Conservation (phyloP, 176 grass and related monocot genomes). For the Eremochloa ophiuroides region DNA sequence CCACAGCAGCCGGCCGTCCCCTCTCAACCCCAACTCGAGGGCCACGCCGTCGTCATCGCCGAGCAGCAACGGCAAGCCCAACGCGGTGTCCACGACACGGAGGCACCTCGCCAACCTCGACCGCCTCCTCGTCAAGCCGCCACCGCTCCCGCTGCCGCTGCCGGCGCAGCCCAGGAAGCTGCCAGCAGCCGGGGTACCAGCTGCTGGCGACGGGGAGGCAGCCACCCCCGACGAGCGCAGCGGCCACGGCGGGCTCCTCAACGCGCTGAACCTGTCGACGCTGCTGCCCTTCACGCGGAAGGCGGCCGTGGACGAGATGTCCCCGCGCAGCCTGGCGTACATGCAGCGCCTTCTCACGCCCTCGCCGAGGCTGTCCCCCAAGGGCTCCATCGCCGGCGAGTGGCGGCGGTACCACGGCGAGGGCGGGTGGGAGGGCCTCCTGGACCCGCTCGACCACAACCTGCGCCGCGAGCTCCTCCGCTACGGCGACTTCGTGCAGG, state of each 20-base stretch:
- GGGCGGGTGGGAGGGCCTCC: slow-evolving; percentile 51
- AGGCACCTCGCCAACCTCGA: slow-evolving; percentile 83
- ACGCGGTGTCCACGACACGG: slow-evolving; percentile 30
- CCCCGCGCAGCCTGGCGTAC: slow-evolving; percentile 62
- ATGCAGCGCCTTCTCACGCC: slow-evolving; percentile 60
- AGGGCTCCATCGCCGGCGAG: slow-evolving; percentile 36
- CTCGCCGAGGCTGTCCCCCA: slow-evolving; percentile 50
- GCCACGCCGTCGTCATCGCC: not conserved
- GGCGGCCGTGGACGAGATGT: slow-evolving; percentile 45
- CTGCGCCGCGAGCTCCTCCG: slow-evolving; percentile 76
- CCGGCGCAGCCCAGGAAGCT: not conserved
- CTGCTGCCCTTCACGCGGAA: slow-evolving; percentile 31
- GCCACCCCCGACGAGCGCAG: not conserved
- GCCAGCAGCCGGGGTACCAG: not conserved
- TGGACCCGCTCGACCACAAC: slow-evolving; percentile 60
- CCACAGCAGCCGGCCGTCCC: slow-evolving; percentile 17
- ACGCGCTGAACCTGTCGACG: slow-evolving; percentile 50
- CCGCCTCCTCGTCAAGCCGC: slow-evolving; percentile 41
- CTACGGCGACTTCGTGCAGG: slow-evolving; percentile 68
- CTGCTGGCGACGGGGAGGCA: not conserved
- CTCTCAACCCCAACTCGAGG: slow-evolving; percentile 42
- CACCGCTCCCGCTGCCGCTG: slow-evolving; percentile 24
- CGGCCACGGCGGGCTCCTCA: slow-evolving; percentile 20
- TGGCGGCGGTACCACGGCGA: slow-evolving; percentile 62
- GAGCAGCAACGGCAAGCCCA: slow-evolving; percentile 18